Percentiles rank a stretch among this genome's conserved stretches.
Evolutionary conservation across 2,329 filamentous ascomycete genomes (phyloP).

Genomic region (Pyrenophora seminiperda): DNA sequence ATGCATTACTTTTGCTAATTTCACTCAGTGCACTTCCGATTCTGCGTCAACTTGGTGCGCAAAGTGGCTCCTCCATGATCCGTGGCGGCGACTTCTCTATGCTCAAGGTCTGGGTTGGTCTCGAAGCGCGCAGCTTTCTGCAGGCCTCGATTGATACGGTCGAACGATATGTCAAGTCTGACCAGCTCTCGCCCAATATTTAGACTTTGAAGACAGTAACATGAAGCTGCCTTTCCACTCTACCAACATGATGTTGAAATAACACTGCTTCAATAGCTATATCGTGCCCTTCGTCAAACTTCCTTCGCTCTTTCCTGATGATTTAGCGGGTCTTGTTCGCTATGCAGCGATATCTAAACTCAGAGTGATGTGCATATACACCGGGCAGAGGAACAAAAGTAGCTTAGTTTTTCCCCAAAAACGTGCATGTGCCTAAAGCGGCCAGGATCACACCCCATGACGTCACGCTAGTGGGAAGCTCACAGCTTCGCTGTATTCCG

Average conservation of each 20-base stretch:
- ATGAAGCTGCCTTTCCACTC: neutral
- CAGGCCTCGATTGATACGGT: slow-evolving; percentile 90
- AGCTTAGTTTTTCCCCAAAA: too few species aligned
- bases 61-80: slow-evolving; percentile 66
- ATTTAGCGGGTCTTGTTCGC: too few species aligned
- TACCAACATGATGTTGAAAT: neutral
- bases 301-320: too few species aligned
- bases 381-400: too few species aligned
- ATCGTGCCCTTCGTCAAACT: too few species aligned
- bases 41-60: slow-evolving; percentile 80
- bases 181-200: slow-evolving; percentile 85
- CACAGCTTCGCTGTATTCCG: too few species aligned
- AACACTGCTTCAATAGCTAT: too few species aligned
- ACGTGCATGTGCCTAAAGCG: neutral
- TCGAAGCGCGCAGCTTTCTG: slow-evolving; percentile 87
- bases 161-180: slow-evolving; percentile 88
- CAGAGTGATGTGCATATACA: too few species aligned
- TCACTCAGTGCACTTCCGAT: slow-evolving; percentile 79
- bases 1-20: slow-evolving; percentile 13
- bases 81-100: slow-evolving; percentile 63
- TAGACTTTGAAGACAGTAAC: slow-evolving; percentile 46
- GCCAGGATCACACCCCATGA: slow-evolving; percentile 12
- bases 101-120: slow-evolving; percentile 86
- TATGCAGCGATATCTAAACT: too few species aligned
- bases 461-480: slow-evolving; percentile 9